Evolutionary conservation across 75 land plant genomes (phyloP), one percentile per base, ranked within the genome.

Genomic region (Cunninghamia lanceolata): DNA sequence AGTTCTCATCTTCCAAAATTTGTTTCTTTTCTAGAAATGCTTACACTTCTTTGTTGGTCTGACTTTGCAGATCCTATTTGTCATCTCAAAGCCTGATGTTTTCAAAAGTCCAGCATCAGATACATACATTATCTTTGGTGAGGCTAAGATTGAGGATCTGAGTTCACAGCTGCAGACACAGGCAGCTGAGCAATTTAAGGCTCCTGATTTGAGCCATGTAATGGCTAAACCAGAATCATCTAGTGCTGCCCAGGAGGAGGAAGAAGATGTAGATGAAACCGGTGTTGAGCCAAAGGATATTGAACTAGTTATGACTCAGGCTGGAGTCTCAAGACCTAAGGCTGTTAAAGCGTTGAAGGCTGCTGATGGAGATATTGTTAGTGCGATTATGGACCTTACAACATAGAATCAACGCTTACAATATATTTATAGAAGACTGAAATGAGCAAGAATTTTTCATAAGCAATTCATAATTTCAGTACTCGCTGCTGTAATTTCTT

Each of bases 41-140:
- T 45, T 80, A 9, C n/a, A n/a, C 13, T 43, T 43, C 15, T 45
- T 30, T 45, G 14, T 32, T 9, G 30, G 82, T 45, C 85, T 89
- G 50, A 68, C 13, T 74, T 52, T 53, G 66, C 93, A 94, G 96
- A 89, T 94, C 34, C 43, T 94, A 59, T 94, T 94, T 90, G 94
- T 94, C 77, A 94, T 94, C 78, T 93, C 96, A 63, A 94, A 93
- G 77, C 96, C 96, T 3, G 96, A 94, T 88, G 96, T 94, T 30
- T 94, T 94, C 93, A 94, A 94, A 84, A 94, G 96, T 77, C 96
- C 96, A 63, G 91, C 87, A 10, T 93, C 96, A 42, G 96, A 94
- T 66, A 94, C 96, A 30, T 92, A 94, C 66, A 86, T 94, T 0
- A 86, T 94, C 16, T 94, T 94, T 86, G 96, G 96, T 13, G 96